Evolutionary conservation across 1,284 basidiomycete genomes (phyloP).

Genomic region (Ganoderma resinaceum): DNA sequence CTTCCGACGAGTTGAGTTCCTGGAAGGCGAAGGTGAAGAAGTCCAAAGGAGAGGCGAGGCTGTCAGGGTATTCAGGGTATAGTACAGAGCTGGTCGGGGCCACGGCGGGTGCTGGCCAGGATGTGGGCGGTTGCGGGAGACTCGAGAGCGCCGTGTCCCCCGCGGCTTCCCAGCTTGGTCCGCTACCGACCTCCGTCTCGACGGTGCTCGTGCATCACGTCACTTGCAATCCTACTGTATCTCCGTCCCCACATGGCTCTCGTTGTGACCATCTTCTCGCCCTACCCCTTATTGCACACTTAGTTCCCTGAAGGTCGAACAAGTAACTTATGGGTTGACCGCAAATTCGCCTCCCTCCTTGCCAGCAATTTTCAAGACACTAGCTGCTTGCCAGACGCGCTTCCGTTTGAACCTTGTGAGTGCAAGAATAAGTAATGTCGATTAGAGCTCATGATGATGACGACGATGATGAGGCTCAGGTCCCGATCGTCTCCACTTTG

Average conservation of each 20-base stretch:
- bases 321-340: too few species aligned
- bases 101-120: slow-evolving; percentile 13
- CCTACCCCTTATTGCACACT: neutral
- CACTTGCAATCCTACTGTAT: neutral
- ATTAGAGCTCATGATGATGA: too few species aligned
- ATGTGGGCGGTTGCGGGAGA: slow-evolving; percentile 21
- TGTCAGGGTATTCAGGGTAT: slow-evolving; percentile 26
- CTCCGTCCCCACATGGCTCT: neutral
- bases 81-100: slow-evolving; percentile 27
- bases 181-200: neutral
- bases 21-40: neutral
- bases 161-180: neutral
- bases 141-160: slow-evolving; percentile 27
- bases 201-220: neutral
- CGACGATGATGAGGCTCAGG: too few species aligned
- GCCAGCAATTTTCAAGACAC: neutral
- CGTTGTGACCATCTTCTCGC: neutral
- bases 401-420: neutral
- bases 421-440: too few species aligned
- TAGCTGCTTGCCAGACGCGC: neutral
- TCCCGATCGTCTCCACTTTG: too few species aligned
- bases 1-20: slow-evolving; percentile 2
- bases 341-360: too few species aligned
- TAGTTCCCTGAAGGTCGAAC: too few species aligned
- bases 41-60: slow-evolving; percentile 16